These are phyloP conservation scores for Rhododendron vialii DNA, from an alignment of 148 eudicot species.

Conservation along the genomic window DNA sequence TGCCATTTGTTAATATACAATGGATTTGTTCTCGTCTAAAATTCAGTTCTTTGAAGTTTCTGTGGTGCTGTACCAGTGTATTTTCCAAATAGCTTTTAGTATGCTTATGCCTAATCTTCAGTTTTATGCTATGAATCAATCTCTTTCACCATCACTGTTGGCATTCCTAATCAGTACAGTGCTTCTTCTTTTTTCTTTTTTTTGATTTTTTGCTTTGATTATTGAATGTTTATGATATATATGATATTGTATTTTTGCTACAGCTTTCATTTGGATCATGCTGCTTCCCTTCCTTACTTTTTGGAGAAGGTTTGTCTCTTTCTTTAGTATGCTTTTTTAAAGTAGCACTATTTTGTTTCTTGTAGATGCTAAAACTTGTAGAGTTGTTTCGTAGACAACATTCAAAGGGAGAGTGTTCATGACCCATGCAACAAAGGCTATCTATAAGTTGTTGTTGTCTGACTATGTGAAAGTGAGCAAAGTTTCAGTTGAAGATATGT, in stretches of 20 bases:
- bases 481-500: constrained; percentile 95
- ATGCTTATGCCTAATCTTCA: not conserved
- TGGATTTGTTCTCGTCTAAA: not conserved
- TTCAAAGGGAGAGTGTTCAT: constrained; percentile 91
- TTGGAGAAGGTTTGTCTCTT: constrained; percentile 73
- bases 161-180: not conserved
- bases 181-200: not conserved
- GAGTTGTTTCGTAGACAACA: constrained; percentile 46
- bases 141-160: not conserved
- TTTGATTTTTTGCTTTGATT: not conserved
- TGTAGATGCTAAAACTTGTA: not conserved
- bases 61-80: not conserved
- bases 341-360: not conserved
- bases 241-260: constrained; percentile 11
- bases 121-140: not conserved
- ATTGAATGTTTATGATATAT: not conserved
- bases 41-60: not conserved
- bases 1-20: not conserved
- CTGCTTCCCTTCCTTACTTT: constrained; percentile 97
- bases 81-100: not conserved
- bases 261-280: constrained; percentile 99
- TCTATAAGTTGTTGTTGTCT: constrained; percentile 79
- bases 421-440: constrained; percentile 98
- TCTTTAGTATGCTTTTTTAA: not conserved
- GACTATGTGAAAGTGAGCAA: constrained; percentile 98